phyloP scores from a whole-genome alignment of 2,329 filamentous ascomycete genomes.

The Calonectria ilicicola region DNA sequence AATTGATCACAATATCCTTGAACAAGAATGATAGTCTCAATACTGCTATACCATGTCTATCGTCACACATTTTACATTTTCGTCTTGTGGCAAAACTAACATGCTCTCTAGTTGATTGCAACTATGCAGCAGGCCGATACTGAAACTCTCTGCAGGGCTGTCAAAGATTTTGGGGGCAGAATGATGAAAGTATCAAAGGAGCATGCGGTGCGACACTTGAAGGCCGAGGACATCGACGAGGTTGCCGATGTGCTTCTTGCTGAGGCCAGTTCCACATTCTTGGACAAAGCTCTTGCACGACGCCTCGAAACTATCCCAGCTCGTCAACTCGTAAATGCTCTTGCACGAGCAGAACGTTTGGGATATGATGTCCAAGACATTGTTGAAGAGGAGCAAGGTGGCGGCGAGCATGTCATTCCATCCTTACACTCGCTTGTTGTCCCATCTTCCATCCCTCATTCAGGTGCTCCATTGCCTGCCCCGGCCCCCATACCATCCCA shows the following conservation, averaged over 20 bases:
- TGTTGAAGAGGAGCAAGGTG: conserved; percentile 52
- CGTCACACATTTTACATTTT: conserved; percentile 2
- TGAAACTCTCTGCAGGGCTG: conserved; percentile 50
- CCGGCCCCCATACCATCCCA: conserved; percentile 13
- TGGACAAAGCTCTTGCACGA: conserved; percentile 64
- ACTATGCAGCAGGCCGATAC: conserved; percentile 58
- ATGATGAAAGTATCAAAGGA: conserved; percentile 55
- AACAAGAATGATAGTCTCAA: background rate
- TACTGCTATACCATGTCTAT: too few relatives aligned
- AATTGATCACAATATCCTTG: background rate
- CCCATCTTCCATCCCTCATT: background rate
- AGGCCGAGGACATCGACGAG: conserved; percentile 56
- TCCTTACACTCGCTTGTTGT: conserved; percentile 35
- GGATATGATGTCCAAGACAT: conserved; percentile 66
- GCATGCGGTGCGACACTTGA: conserved; percentile 57
- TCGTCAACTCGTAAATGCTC: conserved; percentile 66
- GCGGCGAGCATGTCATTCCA: conserved; percentile 53
- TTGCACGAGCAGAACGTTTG: conserved; percentile 67
- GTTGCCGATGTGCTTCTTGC: conserved; percentile 57
- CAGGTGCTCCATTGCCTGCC: background rate
- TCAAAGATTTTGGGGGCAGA: conserved; percentile 60
- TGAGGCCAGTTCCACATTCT: conserved; percentile 61
- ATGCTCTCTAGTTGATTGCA: conserved; percentile 58
- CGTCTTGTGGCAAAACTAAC: conserved; percentile 37
- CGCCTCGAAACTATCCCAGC: conserved; percentile 67